A percentile compares a stretch with the other conserved stretches of the same genome.
Conservation (phyloP, 441 rosid genomes). For the Daphne laureola region DNA sequence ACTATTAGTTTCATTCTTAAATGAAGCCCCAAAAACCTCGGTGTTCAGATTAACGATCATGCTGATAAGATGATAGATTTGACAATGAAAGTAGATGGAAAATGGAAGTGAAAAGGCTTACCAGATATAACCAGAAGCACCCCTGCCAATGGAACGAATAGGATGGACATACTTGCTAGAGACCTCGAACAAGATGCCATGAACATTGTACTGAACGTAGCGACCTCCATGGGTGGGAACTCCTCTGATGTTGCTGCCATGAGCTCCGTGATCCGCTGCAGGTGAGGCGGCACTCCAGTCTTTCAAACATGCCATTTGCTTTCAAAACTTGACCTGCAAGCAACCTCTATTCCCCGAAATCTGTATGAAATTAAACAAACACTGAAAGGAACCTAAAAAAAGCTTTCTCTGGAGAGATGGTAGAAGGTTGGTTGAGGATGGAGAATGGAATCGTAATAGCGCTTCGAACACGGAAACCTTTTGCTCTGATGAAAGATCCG, state of each 20-base stretch:
- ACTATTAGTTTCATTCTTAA: too few species aligned
- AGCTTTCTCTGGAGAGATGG: background rate
- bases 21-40: too few species aligned
- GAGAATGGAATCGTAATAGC: background rate
- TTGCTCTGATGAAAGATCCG: conserved; percentile 26
- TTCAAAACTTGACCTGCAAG: conserved; percentile 5
- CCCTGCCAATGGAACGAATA: conserved; percentile 80
- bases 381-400: too few species aligned
- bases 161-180: conserved; percentile 84
- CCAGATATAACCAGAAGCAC: conserved; percentile 84
- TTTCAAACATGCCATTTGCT: conserved; percentile 40
- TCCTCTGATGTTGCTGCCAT: conserved; percentile 47
- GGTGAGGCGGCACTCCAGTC: conserved; percentile 28
- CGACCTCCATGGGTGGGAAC: conserved; percentile 78
- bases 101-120: conserved; percentile 11
- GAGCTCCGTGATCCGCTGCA: conserved; percentile 10
- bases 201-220: conserved; percentile 72
- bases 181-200: conserved; percentile 80
- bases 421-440: background rate
- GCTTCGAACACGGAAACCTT: background rate
- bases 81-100: background rate
- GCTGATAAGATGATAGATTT: too few species aligned
- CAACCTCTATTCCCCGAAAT: background rate
- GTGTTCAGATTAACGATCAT: too few species aligned
- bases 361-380: background rate